Evolutionary conservation across 768 basidiomycete genomes (phyloP).

Genomic region (Hypholoma fasciculare): DNA sequence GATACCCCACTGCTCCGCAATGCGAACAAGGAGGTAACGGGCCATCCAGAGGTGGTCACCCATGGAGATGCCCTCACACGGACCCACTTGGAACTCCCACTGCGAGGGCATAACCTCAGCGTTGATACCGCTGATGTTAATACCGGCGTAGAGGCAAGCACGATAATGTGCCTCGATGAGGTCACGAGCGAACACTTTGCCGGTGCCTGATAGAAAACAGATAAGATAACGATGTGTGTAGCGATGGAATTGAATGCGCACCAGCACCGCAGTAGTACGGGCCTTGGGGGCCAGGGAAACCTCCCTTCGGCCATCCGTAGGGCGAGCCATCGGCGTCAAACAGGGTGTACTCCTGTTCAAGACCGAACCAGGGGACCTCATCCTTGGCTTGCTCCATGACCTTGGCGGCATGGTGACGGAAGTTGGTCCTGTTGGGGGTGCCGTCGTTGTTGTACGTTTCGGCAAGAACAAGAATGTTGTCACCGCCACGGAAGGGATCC

Average conservation of each 20-base stretch:
- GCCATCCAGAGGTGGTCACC: slow-evolving; percentile 99
- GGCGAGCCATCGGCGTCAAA: slow-evolving; percentile 91
- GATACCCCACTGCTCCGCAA: slow-evolving; percentile 96
- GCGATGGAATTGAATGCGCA: slow-evolving; percentile 31
- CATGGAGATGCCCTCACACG: slow-evolving; percentile 97
- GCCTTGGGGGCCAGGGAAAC: slow-evolving; percentile 99
- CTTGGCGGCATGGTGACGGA: slow-evolving; percentile 92
- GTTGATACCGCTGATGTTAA: slow-evolving; percentile 99
- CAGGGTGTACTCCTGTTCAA: slow-evolving; percentile 99
- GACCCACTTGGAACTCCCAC: slow-evolving; percentile 99
- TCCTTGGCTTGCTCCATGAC: slow-evolving; percentile 92
- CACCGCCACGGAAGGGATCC: slow-evolving; percentile 98
- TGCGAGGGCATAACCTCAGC: slow-evolving; percentile 99
- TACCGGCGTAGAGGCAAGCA: slow-evolving; percentile 89
- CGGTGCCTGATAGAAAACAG: slow-evolving; percentile 63
- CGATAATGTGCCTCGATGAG: slow-evolving; percentile 99
- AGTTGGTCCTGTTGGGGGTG: slow-evolving; percentile 95
- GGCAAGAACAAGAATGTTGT: slow-evolving; percentile 96
- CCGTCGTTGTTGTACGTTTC: slow-evolving; percentile 99
- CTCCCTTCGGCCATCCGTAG: slow-evolving; percentile 97
- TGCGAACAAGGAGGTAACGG: slow-evolving; percentile 91
- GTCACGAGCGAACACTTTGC: slow-evolving; percentile 98
- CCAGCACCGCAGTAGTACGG: slow-evolving; percentile 99
- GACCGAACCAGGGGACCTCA: slow-evolving; percentile 89
- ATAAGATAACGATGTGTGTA: slow-evolving; percentile 5